Evolutionary conservation across 2,329 filamentous ascomycete species (phyloP).

Genomic region (Fusarium acutatum): DNA sequence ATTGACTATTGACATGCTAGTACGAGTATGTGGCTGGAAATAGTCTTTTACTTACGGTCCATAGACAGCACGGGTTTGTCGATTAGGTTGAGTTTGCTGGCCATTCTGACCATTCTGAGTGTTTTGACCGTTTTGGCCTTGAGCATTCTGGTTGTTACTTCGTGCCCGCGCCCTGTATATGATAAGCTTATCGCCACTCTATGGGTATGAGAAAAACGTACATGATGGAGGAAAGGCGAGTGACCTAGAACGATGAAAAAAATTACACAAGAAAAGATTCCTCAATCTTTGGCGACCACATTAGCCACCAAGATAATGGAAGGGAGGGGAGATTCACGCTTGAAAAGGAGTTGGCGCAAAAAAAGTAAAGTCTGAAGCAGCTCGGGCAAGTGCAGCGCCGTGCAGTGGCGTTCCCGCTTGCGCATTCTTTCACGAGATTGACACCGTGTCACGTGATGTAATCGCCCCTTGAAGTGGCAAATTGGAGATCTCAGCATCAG

Average conservation of each 20-base stretch:
- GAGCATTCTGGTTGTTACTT: conserved; percentile 22
- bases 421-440: conserved; percentile 30
- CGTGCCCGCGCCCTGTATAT: conserved; percentile 33
- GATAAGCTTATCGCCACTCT: conserved; percentile 22
- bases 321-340: conserved; percentile 5
- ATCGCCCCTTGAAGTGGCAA: neutral
- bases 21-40: neutral
- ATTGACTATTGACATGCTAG: conserved; percentile 49
- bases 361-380: conserved; percentile 12
- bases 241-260: neutral
- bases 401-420: conserved; percentile 33
- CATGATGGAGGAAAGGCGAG: conserved; percentile 7
- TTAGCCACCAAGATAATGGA: neutral
- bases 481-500: neutral
- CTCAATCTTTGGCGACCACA: conserved; percentile 4
- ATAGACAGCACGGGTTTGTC: conserved; percentile 47
- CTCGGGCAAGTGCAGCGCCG: conserved; percentile 24
- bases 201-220: neutral
- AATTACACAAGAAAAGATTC: neutral
- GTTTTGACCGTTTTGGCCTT: conserved; percentile 18
- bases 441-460: conserved; percentile 49
- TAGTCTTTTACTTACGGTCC: conserved; percentile 47
- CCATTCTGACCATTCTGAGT: conserved; percentile 23
- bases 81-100: conserved; percentile 20
- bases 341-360: conserved; percentile 32